These are phyloP conservation scores for Macrolepiota dolichaula DNA, from an alignment of 768 basidiomycete species.

Conservation along the genomic window DNA sequence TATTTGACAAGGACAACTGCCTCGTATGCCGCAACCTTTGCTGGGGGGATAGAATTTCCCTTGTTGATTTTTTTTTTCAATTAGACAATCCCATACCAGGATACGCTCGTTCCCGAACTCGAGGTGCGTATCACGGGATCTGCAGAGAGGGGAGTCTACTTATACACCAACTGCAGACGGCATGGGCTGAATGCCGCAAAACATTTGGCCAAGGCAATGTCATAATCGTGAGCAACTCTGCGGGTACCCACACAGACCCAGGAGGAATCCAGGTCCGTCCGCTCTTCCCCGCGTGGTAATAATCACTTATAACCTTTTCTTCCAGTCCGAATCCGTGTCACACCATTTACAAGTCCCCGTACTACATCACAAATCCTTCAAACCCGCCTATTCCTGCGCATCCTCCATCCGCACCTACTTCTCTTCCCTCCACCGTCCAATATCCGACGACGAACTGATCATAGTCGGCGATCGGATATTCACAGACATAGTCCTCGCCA, in stretches of 20 bases:
- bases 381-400: constrained; percentile 82
- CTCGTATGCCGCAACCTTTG: constrained; percentile 48
- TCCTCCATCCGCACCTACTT: constrained; percentile 74
- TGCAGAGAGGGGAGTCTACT: background rate
- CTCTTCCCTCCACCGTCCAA: constrained; percentile 47
- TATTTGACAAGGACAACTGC: constrained; percentile 99
- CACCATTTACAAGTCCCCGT: constrained; percentile 78
- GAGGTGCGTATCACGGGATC: constrained; percentile 39
- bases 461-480: constrained; percentile 91
- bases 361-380: constrained; percentile 69
- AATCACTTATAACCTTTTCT: background rate
- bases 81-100: constrained; percentile 79
- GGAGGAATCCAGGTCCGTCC: constrained; percentile 74
- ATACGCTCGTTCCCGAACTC: constrained; percentile 74
- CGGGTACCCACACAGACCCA: constrained; percentile 75
- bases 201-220: constrained; percentile 79
- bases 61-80: background rate
- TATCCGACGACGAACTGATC: constrained; percentile 64
- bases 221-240: constrained; percentile 92
- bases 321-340: constrained; percentile 82
- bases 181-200: constrained; percentile 71
- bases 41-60: background rate
- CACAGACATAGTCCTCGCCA: constrained; percentile 87
- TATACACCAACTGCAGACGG: constrained; percentile 39
- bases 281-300: background rate